phyloP scores from a whole-genome alignment of 2,329 filamentous ascomycete genomes.

The Ophiostoma ulmi region DNA sequence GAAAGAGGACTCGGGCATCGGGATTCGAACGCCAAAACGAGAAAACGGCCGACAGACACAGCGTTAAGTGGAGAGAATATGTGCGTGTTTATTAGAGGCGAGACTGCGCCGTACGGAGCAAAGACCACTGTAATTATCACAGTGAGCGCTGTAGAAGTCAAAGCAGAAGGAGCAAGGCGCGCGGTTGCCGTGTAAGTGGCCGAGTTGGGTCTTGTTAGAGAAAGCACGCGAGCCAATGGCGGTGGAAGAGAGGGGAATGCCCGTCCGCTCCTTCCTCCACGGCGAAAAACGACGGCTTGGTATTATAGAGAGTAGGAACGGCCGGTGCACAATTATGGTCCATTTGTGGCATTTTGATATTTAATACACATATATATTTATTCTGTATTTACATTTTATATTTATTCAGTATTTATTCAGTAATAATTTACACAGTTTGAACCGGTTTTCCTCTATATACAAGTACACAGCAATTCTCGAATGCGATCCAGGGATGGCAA shows the following conservation, averaged over 20 bases:
- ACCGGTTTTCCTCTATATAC: not conserved
- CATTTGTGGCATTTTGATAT: not conserved
- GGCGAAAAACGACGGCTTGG: not conserved
- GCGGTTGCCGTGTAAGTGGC: conserved; percentile 23
- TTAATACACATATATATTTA: too few relatives aligned
- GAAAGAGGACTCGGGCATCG: not conserved
- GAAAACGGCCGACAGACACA: not conserved
- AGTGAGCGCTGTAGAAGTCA: conserved; percentile 11
- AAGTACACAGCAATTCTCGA: not conserved
- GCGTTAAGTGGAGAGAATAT: conserved; percentile 1
- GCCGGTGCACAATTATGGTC: not conserved
- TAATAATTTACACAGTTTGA: not conserved
- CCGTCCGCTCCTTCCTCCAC: conserved; percentile 1
- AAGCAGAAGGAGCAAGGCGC: conserved; percentile 20
- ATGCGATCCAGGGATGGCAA: conserved; percentile 1
- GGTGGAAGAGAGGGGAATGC: not conserved
- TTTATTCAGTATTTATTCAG: too few relatives aligned
- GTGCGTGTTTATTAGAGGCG: not conserved
- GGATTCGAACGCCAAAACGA: not conserved
- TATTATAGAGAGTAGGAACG: conserved; percentile 1
- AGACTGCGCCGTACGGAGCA: not conserved
- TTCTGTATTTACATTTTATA: too few relatives aligned
- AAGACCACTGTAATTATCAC: not conserved
- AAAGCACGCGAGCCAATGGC: conserved; percentile 15
- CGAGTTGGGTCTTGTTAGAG: conserved; percentile 15